Percentiles rank a stretch among this genome's conserved stretches.
Conservation (phyloP, 768 basidiomycete genomes). For the Trametes villosa region DNA sequence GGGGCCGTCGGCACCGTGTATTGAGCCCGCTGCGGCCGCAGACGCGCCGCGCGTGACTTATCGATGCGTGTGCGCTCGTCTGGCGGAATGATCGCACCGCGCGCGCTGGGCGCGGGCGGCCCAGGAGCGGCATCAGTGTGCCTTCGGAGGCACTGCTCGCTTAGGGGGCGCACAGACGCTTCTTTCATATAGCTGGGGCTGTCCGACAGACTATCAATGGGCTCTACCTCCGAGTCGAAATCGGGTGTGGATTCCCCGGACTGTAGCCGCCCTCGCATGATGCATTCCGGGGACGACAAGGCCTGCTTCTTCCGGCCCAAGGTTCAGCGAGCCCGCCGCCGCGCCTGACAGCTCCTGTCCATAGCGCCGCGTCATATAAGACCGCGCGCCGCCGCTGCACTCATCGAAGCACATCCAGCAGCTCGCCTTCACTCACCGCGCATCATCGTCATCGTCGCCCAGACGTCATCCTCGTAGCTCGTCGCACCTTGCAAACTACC, state of each 20-base stretch:
- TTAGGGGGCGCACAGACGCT: constrained; percentile 9
- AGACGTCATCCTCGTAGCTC: too few species aligned
- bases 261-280: constrained; percentile 8
- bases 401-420: constrained; percentile 3
- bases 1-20: neutral
- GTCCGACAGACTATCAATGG: constrained; percentile 20
- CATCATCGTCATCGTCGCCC: neutral
- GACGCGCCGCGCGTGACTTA: neutral
- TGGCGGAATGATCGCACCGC: neutral
- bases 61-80: neutral
- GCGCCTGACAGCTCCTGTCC: constrained; percentile 21
- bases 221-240: constrained; percentile 17
- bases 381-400: neutral
- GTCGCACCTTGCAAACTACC: neutral
- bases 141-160: constrained; percentile 24
- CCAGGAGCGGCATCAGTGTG: constrained; percentile 4
- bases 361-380: constrained; percentile 14
- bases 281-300: constrained; percentile 3
- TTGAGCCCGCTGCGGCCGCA: neutral
- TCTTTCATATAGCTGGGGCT: constrained; percentile 21
- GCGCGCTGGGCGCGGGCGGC: neutral
- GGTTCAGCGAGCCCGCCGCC: constrained; percentile 10
- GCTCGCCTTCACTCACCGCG: neutral
- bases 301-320: constrained; percentile 16
- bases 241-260: constrained; percentile 22